phyloP scores from a whole-genome alignment of 2,329 filamentous ascomycete species.

The Ascochyta clinopodiicola region DNA sequence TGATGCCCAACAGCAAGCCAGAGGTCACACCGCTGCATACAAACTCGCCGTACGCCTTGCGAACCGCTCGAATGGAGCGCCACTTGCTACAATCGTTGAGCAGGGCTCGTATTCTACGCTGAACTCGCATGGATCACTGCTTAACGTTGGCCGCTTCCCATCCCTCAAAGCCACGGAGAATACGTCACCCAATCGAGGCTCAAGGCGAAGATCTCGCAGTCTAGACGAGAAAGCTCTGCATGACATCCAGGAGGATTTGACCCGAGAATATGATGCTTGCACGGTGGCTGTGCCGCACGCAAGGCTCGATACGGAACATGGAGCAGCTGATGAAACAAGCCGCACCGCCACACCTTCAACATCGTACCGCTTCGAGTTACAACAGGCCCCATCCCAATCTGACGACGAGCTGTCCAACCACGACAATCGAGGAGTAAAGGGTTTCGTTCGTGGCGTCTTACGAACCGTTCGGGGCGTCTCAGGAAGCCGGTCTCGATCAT shows the following conservation, averaged over 20 bases:
- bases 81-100: slow-evolving; percentile 54
- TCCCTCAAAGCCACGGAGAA: slow-evolving; percentile 23
- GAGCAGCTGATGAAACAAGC: slow-evolving; percentile 6
- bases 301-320: slow-evolving; percentile 3
- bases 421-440: slow-evolving; percentile 23
- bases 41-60: slow-evolving; percentile 34
- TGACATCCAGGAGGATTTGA: slow-evolving; percentile 25
- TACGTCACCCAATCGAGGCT: slow-evolving; percentile 22
- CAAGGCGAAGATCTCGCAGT: slow-evolving; percentile 24
- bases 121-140: slow-evolving; percentile 41
- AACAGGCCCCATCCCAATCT: slow-evolving; percentile 13
- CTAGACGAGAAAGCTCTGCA: slow-evolving; percentile 25
- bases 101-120: slow-evolving; percentile 52
- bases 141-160: slow-evolving; percentile 28
- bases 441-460: slow-evolving; percentile 31
- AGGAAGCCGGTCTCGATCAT: slow-evolving; percentile 26
- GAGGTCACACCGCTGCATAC: slow-evolving; percentile 29
- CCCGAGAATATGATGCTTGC: slow-evolving; percentile 14
- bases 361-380: slow-evolving; percentile 2
- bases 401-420: slow-evolving; percentile 7
- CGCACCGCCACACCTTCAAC: slow-evolving; percentile 19
- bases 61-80: slow-evolving; percentile 43
- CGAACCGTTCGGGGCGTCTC: slow-evolving; percentile 32
- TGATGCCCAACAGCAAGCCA: slow-evolving; percentile 25
- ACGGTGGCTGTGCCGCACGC: slow-evolving; percentile 1